Conservation (phyloP, 768 basidiomycete genomes). For the Tylopilus subfusipes region DNA sequence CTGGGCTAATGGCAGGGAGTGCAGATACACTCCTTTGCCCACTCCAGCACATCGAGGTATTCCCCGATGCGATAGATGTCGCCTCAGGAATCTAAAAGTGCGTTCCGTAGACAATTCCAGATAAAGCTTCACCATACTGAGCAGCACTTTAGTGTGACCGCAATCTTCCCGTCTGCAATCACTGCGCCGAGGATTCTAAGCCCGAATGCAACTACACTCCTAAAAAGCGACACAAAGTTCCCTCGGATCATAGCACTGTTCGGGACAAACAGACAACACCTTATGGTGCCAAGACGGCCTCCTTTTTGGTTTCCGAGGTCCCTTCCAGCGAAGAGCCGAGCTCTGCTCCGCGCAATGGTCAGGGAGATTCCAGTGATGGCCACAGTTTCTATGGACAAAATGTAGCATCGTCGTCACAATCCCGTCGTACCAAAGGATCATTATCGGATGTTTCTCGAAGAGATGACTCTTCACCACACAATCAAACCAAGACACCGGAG, state of each 20-base stretch:
- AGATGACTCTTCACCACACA: constrained; percentile 14
- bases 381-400: constrained; percentile 50
- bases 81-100: constrained; percentile 64
- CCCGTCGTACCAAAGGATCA: constrained; percentile 24
- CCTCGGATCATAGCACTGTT: constrained; percentile 38
- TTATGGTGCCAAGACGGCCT: constrained; percentile 46
- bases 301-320: constrained; percentile 44
- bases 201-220: constrained; percentile 70
- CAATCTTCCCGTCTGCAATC: constrained; percentile 67
- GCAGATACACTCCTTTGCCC: constrained; percentile 69
- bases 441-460: constrained; percentile 19
- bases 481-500: constrained; percentile 24
- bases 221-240: constrained; percentile 61
- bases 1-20: constrained; percentile 60
- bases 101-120: constrained; percentile 12
- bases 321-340: constrained; percentile 31
- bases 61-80: constrained; percentile 70
- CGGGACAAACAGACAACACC: constrained; percentile 38
- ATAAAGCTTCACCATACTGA: neutral
- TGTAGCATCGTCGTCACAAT: constrained; percentile 36
- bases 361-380: constrained; percentile 28
- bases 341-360: constrained; percentile 13
- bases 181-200: constrained; percentile 51
- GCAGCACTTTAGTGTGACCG: constrained; percentile 55
- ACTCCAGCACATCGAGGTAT: constrained; percentile 75